phyloP scores from a whole-genome alignment of 129 eudicot species.

The Tagetes patula region DNA sequence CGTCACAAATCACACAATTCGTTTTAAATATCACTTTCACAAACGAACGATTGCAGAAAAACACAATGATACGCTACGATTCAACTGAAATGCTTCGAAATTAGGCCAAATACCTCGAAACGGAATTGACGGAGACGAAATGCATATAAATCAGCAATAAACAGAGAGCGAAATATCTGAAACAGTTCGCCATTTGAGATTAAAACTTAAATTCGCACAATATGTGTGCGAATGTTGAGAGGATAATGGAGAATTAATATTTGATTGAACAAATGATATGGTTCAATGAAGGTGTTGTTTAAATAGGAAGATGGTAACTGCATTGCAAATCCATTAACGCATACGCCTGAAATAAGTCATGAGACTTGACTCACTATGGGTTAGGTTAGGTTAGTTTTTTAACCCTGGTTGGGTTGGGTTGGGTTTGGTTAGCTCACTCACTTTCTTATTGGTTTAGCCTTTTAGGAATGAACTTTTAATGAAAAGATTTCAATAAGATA shows the following conservation, averaged over 20 bases:
- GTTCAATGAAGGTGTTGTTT: constrained; percentile 21
- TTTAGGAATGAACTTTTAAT: no score
- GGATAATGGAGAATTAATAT: constrained; percentile 1
- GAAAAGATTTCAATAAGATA: no score
- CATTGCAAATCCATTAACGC: constrained; percentile 22
- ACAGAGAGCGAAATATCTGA: constrained; percentile 32
- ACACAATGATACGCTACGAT: background rate
- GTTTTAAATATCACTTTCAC: background rate
- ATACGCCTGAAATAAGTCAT: constrained; percentile 18
- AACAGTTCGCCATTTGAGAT: constrained; percentile 37
- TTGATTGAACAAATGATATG: constrained; percentile 31
- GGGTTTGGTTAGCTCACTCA: background rate
- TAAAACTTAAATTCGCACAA: constrained; percentile 20
- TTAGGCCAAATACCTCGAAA: constrained; percentile 37
- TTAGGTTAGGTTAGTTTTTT: constrained; percentile 1
- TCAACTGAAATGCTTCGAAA: constrained; percentile 3
- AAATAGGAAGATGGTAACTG: constrained; percentile 36
- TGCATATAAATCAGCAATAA: constrained; percentile 26
- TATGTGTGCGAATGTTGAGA: constrained; percentile 18
- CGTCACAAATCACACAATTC: background rate
- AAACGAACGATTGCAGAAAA: background rate
- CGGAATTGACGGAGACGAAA: constrained; percentile 33
- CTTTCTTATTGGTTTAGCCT: no score
- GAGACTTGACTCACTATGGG: constrained; percentile 2
- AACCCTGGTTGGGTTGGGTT: constrained; percentile 15